phyloP scores from a whole-genome alignment of 164 flowering plant species.

The Protea cynaroides region DNA sequence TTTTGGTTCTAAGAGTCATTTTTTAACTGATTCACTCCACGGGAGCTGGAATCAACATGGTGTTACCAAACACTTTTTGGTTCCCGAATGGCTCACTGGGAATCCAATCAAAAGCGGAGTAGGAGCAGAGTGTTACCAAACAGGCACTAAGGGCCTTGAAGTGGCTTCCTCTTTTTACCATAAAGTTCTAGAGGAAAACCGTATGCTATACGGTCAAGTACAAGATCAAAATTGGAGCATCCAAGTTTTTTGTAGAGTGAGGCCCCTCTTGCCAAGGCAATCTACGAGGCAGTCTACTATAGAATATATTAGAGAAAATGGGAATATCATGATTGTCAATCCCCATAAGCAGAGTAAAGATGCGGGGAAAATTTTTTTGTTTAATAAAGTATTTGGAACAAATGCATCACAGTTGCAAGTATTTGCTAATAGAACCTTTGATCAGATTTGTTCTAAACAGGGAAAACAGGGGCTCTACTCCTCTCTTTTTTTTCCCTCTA shows the following conservation, averaged over 20 bases:
- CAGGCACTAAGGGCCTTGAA: slow-evolving; percentile 50
- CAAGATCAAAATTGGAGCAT: slow-evolving; percentile 90
- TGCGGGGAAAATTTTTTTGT: slow-evolving; percentile 55
- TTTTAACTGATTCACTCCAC: too few relatives aligned
- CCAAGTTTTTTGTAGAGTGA: slow-evolving; percentile 81
- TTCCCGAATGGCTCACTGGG: too few relatives aligned
- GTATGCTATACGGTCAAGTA: slow-evolving; percentile 76
- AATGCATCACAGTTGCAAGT: slow-evolving; percentile 66
- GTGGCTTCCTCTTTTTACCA: slow-evolving; percentile 64
- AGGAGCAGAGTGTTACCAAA: too few relatives aligned
- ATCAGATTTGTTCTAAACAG: slow-evolving; percentile 86
- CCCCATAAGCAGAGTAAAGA: too few relatives aligned
- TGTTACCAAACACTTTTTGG: too few relatives aligned
- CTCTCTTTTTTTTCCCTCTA: too few relatives aligned
- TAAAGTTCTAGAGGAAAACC: slow-evolving; percentile 76
- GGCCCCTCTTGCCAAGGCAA: slow-evolving; percentile 71
- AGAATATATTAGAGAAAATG: slow-evolving; percentile 86
- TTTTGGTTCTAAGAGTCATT: too few relatives aligned
- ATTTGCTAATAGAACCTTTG: slow-evolving; percentile 69
- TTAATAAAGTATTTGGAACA: slow-evolving; percentile 71
- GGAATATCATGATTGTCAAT: slow-evolving; percentile 68
- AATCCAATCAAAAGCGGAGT: too few relatives aligned
- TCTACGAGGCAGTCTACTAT: slow-evolving; percentile 45
- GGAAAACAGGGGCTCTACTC: too few relatives aligned
- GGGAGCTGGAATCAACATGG: too few relatives aligned